phyloP scores from a whole-genome alignment of 805 yeast species.

The Kodamaea sagamina region DNA sequence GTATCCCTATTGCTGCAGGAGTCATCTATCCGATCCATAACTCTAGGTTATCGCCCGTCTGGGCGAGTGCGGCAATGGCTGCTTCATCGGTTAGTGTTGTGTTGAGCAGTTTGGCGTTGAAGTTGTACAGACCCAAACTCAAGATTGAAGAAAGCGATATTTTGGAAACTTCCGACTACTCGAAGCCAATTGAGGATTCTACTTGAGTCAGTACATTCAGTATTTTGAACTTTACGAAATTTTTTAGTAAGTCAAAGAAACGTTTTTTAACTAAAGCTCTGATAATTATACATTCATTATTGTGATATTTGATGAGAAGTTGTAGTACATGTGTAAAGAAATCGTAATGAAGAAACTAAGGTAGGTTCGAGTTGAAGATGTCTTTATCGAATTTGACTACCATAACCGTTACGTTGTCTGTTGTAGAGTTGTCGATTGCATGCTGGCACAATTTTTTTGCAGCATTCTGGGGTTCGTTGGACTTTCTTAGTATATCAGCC shows the following conservation, averaged over 20 bases:
- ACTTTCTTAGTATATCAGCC: conserved; percentile 40
- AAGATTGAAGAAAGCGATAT: conserved; percentile 1
- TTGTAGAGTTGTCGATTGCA: conserved; percentile 77
- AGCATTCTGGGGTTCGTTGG: conserved; percentile 60
- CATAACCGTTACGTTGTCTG: conserved; percentile 94
- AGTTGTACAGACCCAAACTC: conserved; percentile 45
- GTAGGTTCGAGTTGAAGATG: conserved; percentile 31
- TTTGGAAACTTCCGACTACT: conserved; percentile 1
- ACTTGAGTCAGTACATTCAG: too few species aligned
- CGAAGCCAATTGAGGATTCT: background rate
- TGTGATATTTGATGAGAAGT: conserved; percentile 1
- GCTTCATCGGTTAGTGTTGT: conserved; percentile 59
- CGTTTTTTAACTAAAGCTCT: too few species aligned
- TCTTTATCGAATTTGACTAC: conserved; percentile 60
- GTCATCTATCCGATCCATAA: conserved; percentile 58
- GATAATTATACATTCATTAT: background rate
- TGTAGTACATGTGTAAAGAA: background rate
- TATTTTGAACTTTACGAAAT: too few species aligned
- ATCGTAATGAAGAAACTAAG: background rate
- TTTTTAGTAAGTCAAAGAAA: too few species aligned
- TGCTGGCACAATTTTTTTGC: conserved; percentile 65
- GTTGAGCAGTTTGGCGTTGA: conserved; percentile 54
- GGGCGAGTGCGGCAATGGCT: conserved; percentile 73
- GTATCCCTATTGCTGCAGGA: conserved; percentile 68
- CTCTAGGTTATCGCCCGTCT: conserved; percentile 58